Conservation (phyloP, 169 alveolate genomes). For the Plasmodium billcollinsi region DNA sequence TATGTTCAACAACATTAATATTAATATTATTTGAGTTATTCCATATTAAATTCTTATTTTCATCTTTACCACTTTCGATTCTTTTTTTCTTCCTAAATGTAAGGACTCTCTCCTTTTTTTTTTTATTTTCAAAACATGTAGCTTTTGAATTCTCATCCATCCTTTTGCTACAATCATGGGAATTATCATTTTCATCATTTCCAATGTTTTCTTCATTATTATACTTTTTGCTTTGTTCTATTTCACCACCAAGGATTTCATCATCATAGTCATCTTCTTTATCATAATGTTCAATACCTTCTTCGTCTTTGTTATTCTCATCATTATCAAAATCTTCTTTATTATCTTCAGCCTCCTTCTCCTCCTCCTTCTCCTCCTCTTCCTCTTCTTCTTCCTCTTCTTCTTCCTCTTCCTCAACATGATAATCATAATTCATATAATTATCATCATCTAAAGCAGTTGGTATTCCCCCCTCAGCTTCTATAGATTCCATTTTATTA, state of each 20-base stretch:
- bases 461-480: slow-evolving; percentile 7
- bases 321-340: neutral
- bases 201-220: no score
- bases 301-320: neutral
- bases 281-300: slow-evolving; percentile 9
- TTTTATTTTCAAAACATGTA: slow-evolving; percentile 16
- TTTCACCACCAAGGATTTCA: no score
- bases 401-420: neutral
- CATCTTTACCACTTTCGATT: slow-evolving; percentile 40
- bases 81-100: slow-evolving; percentile 29
- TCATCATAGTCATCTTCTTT: neutral
- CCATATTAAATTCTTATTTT: neutral
- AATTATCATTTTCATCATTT: slow-evolving; percentile 1
- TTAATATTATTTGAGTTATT: no score
- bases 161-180: neutral
- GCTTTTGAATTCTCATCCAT: slow-evolving; percentile 34
- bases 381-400: slow-evolving; percentile 1
- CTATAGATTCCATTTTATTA: slow-evolving; percentile 42
- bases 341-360: neutral
- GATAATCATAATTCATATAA: neutral
- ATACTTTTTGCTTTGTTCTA: no score
- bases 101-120: slow-evolving; percentile 48
- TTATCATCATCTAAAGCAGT: neutral
- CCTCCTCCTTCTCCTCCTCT: neutral
- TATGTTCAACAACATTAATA: no score